Percentiles rank a stretch among this genome's conserved stretches.
phyloP scores from a whole-genome alignment of 306 rosid genomes.

The Acacia confusa region DNA sequence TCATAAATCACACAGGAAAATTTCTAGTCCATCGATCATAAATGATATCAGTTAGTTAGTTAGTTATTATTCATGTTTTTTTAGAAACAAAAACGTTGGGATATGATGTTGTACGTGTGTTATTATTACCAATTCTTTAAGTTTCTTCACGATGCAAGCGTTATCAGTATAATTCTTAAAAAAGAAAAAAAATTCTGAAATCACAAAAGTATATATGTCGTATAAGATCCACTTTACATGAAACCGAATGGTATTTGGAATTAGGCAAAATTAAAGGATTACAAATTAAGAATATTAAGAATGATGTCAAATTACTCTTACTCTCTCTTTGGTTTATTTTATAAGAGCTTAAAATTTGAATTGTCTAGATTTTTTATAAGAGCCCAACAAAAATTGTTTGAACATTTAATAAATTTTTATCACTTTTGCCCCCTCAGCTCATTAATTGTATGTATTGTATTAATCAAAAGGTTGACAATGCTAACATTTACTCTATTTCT shows the following conservation, averaged over 20 bases:
- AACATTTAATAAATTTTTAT: no score
- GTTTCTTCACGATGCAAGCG: not conserved
- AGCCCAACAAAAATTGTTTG: no score
- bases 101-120: not conserved
- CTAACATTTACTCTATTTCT: no score
- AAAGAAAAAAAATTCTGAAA: not conserved
- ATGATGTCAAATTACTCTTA: no score
- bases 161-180: not conserved
- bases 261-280: not conserved
- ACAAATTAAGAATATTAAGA: not conserved
- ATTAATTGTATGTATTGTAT: no score
- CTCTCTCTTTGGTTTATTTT: no score
- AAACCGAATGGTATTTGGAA: not conserved
- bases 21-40: not conserved
- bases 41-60: not conserved
- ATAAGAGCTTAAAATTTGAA: no score
- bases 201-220: not conserved
- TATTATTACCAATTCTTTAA: not conserved
- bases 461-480: no score
- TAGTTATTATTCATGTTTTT: not conserved
- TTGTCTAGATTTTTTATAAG: no score
- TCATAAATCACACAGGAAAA: not conserved
- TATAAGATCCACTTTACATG: not conserved
- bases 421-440: no score
- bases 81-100: not conserved